These are phyloP conservation scores for Terana coerulea DNA, from an alignment of 768 basidiomycete species.

Conservation along the genomic window DNA sequence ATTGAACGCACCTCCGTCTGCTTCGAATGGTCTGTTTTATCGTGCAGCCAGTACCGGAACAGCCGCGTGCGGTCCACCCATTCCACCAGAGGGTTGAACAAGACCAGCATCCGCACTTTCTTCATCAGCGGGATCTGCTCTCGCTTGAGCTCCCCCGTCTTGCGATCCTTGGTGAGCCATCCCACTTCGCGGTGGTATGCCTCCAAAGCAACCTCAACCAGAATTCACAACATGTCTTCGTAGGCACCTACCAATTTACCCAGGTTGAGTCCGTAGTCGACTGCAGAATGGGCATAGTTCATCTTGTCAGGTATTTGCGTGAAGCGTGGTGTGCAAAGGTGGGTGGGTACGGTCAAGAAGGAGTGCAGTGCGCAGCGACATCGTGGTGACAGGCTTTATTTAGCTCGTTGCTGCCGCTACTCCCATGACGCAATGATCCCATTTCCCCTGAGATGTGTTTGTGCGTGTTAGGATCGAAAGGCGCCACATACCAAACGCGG, in stretches of 20 bases:
- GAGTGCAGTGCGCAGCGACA: no score
- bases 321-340: no score
- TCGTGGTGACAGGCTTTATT: no score
- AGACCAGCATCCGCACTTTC: neutral
- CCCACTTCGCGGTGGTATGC: constrained; percentile 5
- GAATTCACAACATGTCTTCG: neutral
- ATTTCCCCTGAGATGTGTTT: no score
- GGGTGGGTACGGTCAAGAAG: no score
- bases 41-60: neutral
- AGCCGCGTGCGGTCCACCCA: neutral
- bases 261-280: neutral
- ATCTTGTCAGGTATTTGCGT: no score
- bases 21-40: constrained; percentile 1
- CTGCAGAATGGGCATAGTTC: neutral
- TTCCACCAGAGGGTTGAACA: constrained; percentile 3
- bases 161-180: constrained; percentile 8
- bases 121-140: constrained; percentile 4
- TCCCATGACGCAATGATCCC: neutral
- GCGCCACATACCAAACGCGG: neutral
- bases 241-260: constrained; percentile 1
- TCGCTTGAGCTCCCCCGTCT: constrained; percentile 5
- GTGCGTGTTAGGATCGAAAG: neutral
- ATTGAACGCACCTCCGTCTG: neutral
- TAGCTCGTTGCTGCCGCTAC: no score
- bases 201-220: neutral